Evolutionary conservation across 306 rosid species (phyloP).

Genomic region (Acmispon strigosus): DNA sequence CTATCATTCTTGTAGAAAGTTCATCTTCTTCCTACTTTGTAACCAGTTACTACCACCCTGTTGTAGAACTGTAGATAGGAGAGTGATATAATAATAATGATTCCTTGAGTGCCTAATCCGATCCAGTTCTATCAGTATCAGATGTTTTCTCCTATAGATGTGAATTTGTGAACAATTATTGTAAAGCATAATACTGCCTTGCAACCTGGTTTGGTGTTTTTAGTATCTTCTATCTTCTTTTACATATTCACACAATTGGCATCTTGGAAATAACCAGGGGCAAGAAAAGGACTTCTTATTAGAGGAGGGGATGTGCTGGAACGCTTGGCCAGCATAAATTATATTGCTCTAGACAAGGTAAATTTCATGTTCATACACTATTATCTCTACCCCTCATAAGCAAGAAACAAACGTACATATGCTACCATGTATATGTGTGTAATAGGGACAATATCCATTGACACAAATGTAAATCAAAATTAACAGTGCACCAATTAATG

Average conservation of each 20-base stretch:
- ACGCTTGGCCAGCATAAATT: slow-evolving; percentile 72
- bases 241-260: not conserved
- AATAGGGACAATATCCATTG: not conserved
- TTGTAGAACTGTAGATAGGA: no score
- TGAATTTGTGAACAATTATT: not conserved
- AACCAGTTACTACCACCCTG: no score
- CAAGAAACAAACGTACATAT: not conserved
- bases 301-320: slow-evolving; percentile 96
- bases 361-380: not conserved
- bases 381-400: not conserved
- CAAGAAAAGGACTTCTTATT: slow-evolving; percentile 90
- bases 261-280: slow-evolving; percentile 54
- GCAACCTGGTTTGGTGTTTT: not conserved
- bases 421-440: not conserved
- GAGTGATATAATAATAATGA: no score
- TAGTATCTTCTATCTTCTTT: not conserved
- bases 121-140: not conserved
- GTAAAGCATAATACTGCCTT: not conserved
- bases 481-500: not conserved
- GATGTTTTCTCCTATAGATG: slow-evolving; percentile 14
- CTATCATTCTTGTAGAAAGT: no score
- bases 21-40: no score
- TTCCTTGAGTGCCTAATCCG: no score
- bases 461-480: not conserved
- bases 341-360: slow-evolving; percentile 89